A percentile compares a stretch with the other conserved stretches of the same genome.
Conservation (phyloP, 2,329 filamentous ascomycete species). For the Aureobasidium sp. region DNA sequence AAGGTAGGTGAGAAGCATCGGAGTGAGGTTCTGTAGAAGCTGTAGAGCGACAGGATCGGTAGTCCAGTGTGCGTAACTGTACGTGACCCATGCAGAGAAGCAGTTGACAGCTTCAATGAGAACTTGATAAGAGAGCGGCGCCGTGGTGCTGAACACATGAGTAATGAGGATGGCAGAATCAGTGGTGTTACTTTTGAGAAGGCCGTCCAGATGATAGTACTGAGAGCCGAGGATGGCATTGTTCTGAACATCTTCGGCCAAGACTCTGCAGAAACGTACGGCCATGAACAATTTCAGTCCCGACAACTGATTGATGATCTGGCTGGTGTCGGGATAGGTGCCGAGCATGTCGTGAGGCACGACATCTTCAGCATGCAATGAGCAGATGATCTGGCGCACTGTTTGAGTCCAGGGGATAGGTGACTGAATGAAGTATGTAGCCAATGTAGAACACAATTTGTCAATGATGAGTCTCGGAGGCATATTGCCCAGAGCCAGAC, state of each 20-base stretch:
- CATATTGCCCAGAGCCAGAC: slow-evolving; percentile 21
- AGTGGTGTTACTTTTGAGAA: slow-evolving; percentile 10
- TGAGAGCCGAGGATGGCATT: not conserved
- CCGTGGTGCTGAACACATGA: not conserved
- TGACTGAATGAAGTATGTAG: slow-evolving; percentile 68
- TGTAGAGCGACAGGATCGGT: slow-evolving; percentile 51
- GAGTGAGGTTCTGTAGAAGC: slow-evolving; percentile 54
- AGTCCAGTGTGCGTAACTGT: slow-evolving; percentile 59
- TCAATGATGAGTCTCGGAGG: slow-evolving; percentile 50
- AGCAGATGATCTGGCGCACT: slow-evolving; percentile 51
- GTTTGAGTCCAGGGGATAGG: slow-evolving; percentile 60
- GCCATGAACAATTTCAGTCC: not conserved
- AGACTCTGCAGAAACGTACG: slow-evolving; percentile 6
- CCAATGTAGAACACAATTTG: slow-evolving; percentile 71
- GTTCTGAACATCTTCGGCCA: slow-evolving; percentile 13
- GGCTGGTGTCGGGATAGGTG: not conserved
- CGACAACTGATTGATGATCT: not conserved
- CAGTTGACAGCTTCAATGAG: slow-evolving; percentile 28
- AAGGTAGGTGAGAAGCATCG: slow-evolving; percentile 55
- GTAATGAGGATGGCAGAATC: slow-evolving; percentile 9
- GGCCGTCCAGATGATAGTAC: slow-evolving; percentile 7
- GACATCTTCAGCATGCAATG: not conserved
- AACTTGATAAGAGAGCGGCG: not conserved
- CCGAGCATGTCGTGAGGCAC: slow-evolving; percentile 17
- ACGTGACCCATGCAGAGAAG: slow-evolving; percentile 59